phyloP scores from a whole-genome alignment of 2,329 filamentous ascomycete genomes.

The Exophiala spinifera region DNA sequence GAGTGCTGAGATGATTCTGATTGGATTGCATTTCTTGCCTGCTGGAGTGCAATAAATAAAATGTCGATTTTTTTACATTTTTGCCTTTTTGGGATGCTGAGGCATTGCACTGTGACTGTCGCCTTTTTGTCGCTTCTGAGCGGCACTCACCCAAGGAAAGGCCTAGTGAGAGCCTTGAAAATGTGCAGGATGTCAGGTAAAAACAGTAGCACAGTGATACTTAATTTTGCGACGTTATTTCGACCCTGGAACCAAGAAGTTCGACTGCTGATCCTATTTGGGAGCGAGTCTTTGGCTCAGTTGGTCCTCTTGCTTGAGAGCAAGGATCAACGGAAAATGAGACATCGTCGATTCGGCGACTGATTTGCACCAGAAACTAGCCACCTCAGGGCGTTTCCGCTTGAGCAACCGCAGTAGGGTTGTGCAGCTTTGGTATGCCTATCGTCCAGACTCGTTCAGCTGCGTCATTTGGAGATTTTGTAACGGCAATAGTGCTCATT shows the following conservation, averaged over 20 bases:
- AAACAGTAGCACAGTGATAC: neutral
- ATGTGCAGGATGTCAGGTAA: neutral
- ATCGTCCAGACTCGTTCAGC: neutral
- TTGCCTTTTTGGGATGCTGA: neutral
- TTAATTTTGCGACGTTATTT: neutral
- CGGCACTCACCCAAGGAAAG: neutral
- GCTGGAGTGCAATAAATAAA: neutral
- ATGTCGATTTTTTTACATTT: neutral
- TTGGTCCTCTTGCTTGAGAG: neutral
- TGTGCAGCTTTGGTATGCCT: conserved; percentile 1
- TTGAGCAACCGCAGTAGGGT: neutral
- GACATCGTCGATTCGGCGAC: neutral
- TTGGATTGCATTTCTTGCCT: too few relatives aligned
- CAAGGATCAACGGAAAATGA: neutral
- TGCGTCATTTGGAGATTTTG: neutral
- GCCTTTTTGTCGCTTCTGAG: neutral
- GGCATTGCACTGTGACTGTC: neutral
- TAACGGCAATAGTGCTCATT: neutral
- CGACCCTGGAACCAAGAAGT: neutral
- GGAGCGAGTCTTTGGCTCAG: neutral
- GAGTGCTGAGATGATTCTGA: too few relatives aligned
- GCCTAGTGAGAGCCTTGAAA: neutral
- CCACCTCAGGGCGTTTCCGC: neutral
- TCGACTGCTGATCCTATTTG: neutral
- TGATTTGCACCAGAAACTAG: neutral